phyloP scores from a whole-genome alignment of 2,329 filamentous ascomycete species.

The Fusarium annulatum region DNA sequence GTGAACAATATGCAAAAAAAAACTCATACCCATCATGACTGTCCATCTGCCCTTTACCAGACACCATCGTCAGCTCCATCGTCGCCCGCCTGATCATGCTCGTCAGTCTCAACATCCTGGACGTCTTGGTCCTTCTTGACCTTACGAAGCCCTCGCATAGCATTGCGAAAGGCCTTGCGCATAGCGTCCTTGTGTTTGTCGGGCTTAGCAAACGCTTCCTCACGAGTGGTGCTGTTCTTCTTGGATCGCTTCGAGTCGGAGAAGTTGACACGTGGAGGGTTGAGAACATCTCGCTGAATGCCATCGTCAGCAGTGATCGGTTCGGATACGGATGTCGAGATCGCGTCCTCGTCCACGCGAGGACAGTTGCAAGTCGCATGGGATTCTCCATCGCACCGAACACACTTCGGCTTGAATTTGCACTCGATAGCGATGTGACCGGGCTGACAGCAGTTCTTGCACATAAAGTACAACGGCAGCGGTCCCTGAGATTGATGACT shows the following conservation, averaged over 20 bases:
- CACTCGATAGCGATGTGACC: not conserved
- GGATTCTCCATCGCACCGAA: not conserved
- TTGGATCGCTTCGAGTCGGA: not conserved
- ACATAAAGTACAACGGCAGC: not conserved
- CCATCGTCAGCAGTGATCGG: not conserved
- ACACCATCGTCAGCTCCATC: too few species aligned
- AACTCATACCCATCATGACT: too few species aligned
- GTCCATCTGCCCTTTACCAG: too few species aligned
- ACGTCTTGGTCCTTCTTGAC: too few species aligned
- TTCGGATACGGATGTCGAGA: not conserved
- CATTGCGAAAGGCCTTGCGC: not conserved
- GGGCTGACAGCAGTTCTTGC: not conserved
- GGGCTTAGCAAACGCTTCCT: not conserved
- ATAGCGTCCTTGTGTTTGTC: not conserved
- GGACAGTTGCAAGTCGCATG: not conserved
- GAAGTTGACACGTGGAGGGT: not conserved
- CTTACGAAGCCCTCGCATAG: too few species aligned
- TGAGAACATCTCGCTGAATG: not conserved
- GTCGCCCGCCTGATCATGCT: too few species aligned
- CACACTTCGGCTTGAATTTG: not conserved
- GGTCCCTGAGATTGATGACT: not conserved
- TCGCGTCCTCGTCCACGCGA: not conserved
- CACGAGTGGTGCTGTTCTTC: not conserved
- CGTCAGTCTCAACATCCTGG: too few species aligned
- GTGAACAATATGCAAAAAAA: too few species aligned